Evolutionary conservation across 805 yeast species (phyloP).

Genomic region (Sporopachydermia quercuum): DNA sequence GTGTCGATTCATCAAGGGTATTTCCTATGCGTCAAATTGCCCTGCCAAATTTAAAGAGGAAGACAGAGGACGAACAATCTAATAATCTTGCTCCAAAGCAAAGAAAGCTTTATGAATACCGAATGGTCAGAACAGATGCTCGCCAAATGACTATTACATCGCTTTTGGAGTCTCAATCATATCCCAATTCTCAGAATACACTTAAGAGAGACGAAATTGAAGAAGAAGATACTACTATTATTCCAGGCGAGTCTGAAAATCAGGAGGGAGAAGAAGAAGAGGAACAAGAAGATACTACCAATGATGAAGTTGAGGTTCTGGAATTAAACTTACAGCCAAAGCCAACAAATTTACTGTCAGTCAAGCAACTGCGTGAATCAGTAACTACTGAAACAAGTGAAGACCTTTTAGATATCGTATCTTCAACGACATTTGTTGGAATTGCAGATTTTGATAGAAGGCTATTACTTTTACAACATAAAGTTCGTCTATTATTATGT

Average conservation of each 20-base stretch:
- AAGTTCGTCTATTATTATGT: slow-evolving; percentile 57
- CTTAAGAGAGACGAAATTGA: slow-evolving; percentile 4
- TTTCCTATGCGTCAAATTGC: slow-evolving; percentile 55
- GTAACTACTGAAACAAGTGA: slow-evolving; percentile 31
- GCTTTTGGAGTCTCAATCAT: slow-evolving; percentile 13
- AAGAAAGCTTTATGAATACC: slow-evolving; percentile 39
- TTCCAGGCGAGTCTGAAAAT: slow-evolving; percentile 2
- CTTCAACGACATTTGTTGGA: slow-evolving; percentile 65
- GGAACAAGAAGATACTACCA: slow-evolving; percentile 2
- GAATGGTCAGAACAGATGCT: slow-evolving; percentile 58
- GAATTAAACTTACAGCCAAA: slow-evolving; percentile 33
- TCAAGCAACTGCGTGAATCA: slow-evolving; percentile 37
- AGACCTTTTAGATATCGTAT: slow-evolving; percentile 51
- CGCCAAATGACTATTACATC: slow-evolving; percentile 40
- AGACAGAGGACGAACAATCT: slow-evolving; percentile 2
- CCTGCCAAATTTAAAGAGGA: slow-evolving; percentile 16
- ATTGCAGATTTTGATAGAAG: slow-evolving; percentile 59
- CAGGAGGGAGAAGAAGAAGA: slow-evolving; percentile 3
- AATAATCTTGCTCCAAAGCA: slow-evolving; percentile 1
- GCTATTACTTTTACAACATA: slow-evolving; percentile 74
- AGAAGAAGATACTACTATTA: slow-evolving; percentile 3
- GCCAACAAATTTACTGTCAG: too few species aligned
- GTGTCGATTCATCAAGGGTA: slow-evolving; percentile 50
- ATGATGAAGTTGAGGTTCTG: slow-evolving; percentile 2
- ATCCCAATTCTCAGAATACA: too few species aligned